These are phyloP conservation scores for Epicoccum nigrum DNA, from an alignment of 2,329 filamentous ascomycete species.

Conservation along the genomic window DNA sequence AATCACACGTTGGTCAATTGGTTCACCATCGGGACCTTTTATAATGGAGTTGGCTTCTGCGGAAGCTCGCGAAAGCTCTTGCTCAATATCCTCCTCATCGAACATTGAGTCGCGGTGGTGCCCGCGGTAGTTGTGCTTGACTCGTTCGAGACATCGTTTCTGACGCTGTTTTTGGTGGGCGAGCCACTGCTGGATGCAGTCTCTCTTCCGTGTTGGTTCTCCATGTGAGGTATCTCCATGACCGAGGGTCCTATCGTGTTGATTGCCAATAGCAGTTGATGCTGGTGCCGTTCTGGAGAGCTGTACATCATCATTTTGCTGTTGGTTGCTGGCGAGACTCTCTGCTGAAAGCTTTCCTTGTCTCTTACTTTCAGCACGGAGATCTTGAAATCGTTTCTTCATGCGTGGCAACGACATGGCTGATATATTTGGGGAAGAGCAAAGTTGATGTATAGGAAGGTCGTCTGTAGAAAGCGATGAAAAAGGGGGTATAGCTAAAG, in stretches of 20 bases:
- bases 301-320: background rate
- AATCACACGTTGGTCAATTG: slow-evolving; percentile 1
- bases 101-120: slow-evolving; percentile 6
- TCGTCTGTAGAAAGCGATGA: background rate
- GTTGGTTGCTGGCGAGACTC: too few relatives aligned
- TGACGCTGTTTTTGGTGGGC: slow-evolving; percentile 1
- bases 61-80: background rate
- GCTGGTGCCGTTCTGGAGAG: background rate
- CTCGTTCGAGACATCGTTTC: background rate
- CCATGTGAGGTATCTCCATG: background rate
- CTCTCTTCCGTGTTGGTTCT: background rate
- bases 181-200: background rate
- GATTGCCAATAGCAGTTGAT: background rate
- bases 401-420: background rate
- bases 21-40: background rate
- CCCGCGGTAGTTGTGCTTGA: background rate
- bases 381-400: background rate
- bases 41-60: background rate
- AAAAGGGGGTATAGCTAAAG: background rate
- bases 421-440: background rate
- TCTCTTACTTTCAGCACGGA: background rate
- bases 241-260: background rate
- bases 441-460: background rate
- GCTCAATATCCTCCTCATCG: background rate
- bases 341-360: background rate